Percentiles rank a stretch among this genome's conserved stretches.
Conservation (phyloP, 305 asterid species). For the Rubia balearica region DNA sequence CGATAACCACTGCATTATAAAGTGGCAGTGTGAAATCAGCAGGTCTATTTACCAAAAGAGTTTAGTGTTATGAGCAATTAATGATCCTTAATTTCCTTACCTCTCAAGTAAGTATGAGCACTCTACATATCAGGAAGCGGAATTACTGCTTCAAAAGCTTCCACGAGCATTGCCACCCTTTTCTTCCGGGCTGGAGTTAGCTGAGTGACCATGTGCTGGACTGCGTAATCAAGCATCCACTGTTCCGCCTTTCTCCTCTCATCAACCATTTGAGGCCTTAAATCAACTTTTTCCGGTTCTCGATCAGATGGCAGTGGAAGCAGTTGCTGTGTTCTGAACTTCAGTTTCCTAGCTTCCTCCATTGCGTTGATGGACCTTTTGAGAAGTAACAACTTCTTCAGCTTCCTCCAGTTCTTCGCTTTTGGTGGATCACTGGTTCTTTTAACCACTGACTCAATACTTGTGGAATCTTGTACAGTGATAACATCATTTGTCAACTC, state of each 20-base stretch:
- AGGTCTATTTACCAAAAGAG: not conserved
- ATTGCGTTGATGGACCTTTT: slow-evolving; percentile 70
- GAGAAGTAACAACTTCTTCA: slow-evolving; percentile 56
- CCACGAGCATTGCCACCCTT: slow-evolving; percentile 90
- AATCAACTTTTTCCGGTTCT: slow-evolving; percentile 44
- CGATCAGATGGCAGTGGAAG: slow-evolving; percentile 24
- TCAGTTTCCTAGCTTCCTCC: slow-evolving; percentile 46
- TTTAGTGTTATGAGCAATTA: not conserved
- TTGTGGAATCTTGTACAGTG: slow-evolving; percentile 5
- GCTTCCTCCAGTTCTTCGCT: slow-evolving; percentile 72
- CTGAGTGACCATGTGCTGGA: slow-evolving; percentile 60
- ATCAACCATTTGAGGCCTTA: slow-evolving; percentile 56
- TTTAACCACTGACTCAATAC: slow-evolving; percentile 16
- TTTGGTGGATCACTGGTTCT: slow-evolving; percentile 24
- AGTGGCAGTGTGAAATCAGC: not conserved
- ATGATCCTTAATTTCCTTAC: slow-evolving; percentile 1
- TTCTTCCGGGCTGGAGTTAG: slow-evolving; percentile 67
- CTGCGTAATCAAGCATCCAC: slow-evolving; percentile 96
- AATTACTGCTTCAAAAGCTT: slow-evolving; percentile 96
- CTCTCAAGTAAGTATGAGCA: not conserved
- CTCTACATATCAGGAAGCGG: slow-evolving; percentile 55
- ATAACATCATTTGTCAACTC: not conserved
- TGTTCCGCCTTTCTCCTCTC: slow-evolving; percentile 82
- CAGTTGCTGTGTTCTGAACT: slow-evolving; percentile 21
- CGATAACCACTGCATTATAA: not conserved